These are phyloP conservation scores for Coemansia sp. DNA, from an alignment of 192 early-diverging fungal species.

Conservation along the genomic window DNA sequence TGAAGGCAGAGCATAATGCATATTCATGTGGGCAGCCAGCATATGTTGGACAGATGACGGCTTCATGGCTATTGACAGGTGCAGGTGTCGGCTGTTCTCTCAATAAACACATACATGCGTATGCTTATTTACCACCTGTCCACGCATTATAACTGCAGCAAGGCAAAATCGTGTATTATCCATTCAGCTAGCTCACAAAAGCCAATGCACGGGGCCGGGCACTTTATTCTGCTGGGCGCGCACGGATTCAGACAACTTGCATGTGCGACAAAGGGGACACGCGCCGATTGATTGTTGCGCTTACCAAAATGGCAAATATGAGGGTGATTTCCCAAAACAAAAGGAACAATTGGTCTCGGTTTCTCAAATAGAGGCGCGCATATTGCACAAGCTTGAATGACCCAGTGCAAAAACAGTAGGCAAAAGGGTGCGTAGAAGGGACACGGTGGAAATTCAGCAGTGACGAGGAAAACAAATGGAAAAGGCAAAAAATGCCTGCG, in stretches of 20 bases:
- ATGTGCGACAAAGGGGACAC: background rate
- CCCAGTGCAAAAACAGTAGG: background rate
- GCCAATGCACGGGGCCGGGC: background rate
- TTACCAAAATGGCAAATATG: conserved; percentile 2
- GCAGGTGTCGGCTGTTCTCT: background rate
- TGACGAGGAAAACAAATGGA: background rate
- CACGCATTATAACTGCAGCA: background rate
- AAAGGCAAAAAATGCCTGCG: background rate
- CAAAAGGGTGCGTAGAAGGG: background rate
- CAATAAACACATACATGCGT: background rate
- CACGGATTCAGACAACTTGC: conserved; percentile 5
- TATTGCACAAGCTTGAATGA: background rate
- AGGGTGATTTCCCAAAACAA: conserved; percentile 4
- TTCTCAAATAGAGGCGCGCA: background rate
- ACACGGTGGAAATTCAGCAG: background rate
- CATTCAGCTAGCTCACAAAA: background rate
- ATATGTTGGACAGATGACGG: background rate
- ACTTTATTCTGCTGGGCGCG: background rate
- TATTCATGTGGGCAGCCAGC: background rate
- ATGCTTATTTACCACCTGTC: background rate
- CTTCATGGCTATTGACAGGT: background rate
- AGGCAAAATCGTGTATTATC: background rate
- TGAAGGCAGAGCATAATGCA: background rate
- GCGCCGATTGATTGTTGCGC: conserved; percentile 5
- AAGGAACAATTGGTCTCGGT: conserved; percentile 2